Evolutionary conservation across 2,329 filamentous ascomycete species (phyloP).

Genomic region (Cordyceps militaris): DNA sequence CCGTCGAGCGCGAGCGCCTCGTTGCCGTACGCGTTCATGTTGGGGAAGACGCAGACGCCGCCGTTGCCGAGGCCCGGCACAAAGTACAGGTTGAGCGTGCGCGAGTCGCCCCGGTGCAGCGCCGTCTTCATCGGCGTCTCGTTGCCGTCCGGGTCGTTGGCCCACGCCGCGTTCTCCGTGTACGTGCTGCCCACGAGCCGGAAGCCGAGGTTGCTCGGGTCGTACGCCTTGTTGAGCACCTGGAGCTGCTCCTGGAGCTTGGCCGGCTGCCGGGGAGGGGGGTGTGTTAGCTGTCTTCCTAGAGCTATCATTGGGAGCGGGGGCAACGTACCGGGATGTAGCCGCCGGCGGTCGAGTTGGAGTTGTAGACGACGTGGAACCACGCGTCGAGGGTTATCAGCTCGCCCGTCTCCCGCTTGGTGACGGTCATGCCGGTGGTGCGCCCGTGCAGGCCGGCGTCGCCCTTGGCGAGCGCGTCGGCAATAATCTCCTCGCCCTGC

Average conservation of each 20-base stretch:
- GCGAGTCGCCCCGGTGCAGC: slow-evolving; percentile 30
- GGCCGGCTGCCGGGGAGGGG: slow-evolving; percentile 9
- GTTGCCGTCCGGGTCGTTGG: slow-evolving; percentile 12
- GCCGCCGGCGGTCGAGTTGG: slow-evolving; percentile 31
- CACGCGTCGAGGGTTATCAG: slow-evolving; percentile 27
- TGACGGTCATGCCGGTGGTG: not conserved
- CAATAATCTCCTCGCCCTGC: not conserved
- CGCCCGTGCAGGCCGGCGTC: not conserved
- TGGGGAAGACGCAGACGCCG: slow-evolving; percentile 37
- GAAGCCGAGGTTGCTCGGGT: slow-evolving; percentile 23
- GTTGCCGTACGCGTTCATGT: slow-evolving; percentile 3
- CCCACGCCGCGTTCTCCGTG: slow-evolving; percentile 26
- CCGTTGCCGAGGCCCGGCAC: slow-evolving; percentile 26
- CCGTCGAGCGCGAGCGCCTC: slow-evolving; percentile 11
- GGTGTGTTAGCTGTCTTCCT: too few species aligned
- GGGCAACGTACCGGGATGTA: slow-evolving; percentile 27
- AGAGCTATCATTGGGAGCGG: too few species aligned
- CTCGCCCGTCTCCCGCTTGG: not conserved
- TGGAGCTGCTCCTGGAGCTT: slow-evolving; percentile 19
- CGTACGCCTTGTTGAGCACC: slow-evolving; percentile 21
- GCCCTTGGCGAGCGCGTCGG: not conserved
- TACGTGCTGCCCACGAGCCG: slow-evolving; percentile 21
- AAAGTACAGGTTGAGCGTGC: slow-evolving; percentile 37
- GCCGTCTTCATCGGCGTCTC: not conserved
- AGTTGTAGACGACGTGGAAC: slow-evolving; percentile 33